Base-by-base conservation (phyloP, 371 early-diverging fungal species). In the Phascolomyces articulosus region DNA sequence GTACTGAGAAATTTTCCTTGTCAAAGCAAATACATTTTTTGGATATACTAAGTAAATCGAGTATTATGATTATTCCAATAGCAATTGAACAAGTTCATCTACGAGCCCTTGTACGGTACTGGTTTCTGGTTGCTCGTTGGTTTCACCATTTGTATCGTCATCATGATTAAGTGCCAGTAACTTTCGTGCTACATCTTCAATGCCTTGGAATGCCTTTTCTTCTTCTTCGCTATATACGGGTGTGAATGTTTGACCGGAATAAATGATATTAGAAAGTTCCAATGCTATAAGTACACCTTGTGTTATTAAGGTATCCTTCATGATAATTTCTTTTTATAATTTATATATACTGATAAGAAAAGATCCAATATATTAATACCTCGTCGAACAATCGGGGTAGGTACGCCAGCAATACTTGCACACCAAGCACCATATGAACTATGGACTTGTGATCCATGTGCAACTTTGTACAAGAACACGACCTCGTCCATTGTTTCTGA, bases 361-460 rank as follows among this genome's bases (percentile, higher is more conserved):
- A 6, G 44, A 4, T 44, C 44, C 15, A 44, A 3, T 11, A 23
- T 23, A 54, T 26, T 7, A 15, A 27, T 66, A 87, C 90, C 88
- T 79, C 88, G 55, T 24, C 71, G 44, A 10, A 87, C 58, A 6
- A 80, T 76, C 11, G 60, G 54, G 1, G 68, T 60, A 0, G 83
- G 77, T 2, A 90, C 56, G 2, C 87, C 85, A 11, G 87, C 90
- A 28, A 84, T 73, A 40, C 76, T 70, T 3, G 87, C 90, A 65
- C 88, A 87, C 78, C 86, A 79, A 21, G 83, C 65, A 21, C 88
- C 87, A 65, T 82, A 79, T 0, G 88, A 90, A 40, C 55, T 40
- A 20, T 27, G 54, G 3, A 49, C 47, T 7, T 65, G 61, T 2
- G 34, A 58, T 4, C 69, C 68, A 28, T 80, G 78, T 40, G 73